Evolutionary conservation across 495 filamentous ascomycete genomes (phyloP), one percentile per base, ranked within the genome.

Genomic region (Neurospora sp.): DNA sequence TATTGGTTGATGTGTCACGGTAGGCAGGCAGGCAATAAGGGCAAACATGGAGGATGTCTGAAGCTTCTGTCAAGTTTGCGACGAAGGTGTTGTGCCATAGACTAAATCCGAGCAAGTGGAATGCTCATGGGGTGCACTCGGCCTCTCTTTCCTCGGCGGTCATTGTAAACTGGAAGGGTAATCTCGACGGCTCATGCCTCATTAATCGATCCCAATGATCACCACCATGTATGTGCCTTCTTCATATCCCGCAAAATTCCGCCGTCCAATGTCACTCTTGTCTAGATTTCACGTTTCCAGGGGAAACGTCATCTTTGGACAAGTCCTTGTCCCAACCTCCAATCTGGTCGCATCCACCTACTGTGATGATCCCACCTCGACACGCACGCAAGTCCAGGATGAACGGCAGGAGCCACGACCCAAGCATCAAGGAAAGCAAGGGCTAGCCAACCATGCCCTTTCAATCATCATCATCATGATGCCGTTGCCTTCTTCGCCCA

Each of bases 401-500:
- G 1, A 31, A 18, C 27, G 53, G 14, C 6, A 65, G 53, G 27
- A 18, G 27, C 27, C 27, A 65, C 27, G 53, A 18, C 14, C 14
- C 14, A 7, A 61, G 27, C 27, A 61, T 8, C 14, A 8, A 65
- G 12, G 7, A 18, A 16, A 65, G 53, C 14, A 61, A 44, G 69
- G 3, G 40, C 39, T 18, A 44, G 20, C n/a, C 37, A 12, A 38
- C n/a, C 35, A 37, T 44, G 27, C 2, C 27, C n/a, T n/a, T 14
- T 72, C 71, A 22, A 18, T 69, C 37, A 69, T 41, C 39, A 69
- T 41, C 39, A 69, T 69, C 27, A 69, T 45, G 47, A 39, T 39
- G 38, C 5, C 68, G 14, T 38, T 72, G 69, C 41, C 59, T 72
- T 38, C 71, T 77, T 41, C 78, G 72, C 4, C 74, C 69, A 69